Evolutionary conservation across 441 rosid species (phyloP).

Genomic region (Erodium texanum): DNA sequence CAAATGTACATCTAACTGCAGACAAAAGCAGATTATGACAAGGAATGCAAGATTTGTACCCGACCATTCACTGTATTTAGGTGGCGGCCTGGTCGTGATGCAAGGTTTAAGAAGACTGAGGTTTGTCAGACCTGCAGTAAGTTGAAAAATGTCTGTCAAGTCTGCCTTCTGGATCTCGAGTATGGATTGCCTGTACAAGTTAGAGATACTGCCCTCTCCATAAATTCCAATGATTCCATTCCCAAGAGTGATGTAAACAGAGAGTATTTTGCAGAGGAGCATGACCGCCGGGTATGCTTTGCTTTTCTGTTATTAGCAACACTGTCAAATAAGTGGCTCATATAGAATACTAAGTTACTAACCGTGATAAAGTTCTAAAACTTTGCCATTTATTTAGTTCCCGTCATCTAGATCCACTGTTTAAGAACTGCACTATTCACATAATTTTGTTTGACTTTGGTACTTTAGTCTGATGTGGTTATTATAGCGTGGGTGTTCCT

Average conservation of each 20-base stretch:
- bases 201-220: constrained; percentile 82
- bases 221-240: constrained; percentile 75
- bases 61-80: constrained; percentile 91
- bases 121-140: constrained; percentile 92
- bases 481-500: not conserved
- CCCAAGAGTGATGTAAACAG: constrained; percentile 93
- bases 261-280: constrained; percentile 96
- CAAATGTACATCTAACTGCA: constrained; percentile 22
- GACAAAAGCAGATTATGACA: constrained; percentile 78
- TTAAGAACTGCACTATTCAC: constrained; percentile 3
- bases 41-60: constrained; percentile 93
- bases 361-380: not conserved
- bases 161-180: constrained; percentile 87
- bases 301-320: not conserved
- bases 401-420: not conserved
- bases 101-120: constrained; percentile 83
- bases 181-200: constrained; percentile 96
- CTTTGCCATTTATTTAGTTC: not conserved
- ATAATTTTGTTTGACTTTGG: not conserved
- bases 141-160: constrained; percentile 95
- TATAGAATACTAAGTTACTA: not conserved
- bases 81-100: constrained; percentile 95
- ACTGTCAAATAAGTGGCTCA: not conserved
- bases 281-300: constrained; percentile 64
- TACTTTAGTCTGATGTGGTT: not conserved